phyloP scores from a whole-genome alignment of 75 land plant species.

The Selaginella tamariscina region DNA sequence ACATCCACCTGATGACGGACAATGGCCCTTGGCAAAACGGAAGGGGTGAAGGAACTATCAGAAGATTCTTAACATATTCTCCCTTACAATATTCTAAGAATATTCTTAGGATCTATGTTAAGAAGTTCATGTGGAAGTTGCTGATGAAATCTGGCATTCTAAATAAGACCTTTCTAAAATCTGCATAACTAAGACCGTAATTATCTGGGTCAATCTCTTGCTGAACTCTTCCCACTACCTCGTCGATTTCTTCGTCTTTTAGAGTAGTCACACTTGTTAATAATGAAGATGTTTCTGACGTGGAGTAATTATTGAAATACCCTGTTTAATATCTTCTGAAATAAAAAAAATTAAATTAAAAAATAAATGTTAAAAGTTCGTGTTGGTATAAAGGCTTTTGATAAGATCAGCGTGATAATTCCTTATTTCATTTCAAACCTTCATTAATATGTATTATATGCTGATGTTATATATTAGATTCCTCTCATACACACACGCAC shows the following conservation, averaged over 20 bases:
- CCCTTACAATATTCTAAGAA: not conserved
- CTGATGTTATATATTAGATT: too few species aligned
- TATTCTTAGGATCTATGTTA: not conserved
- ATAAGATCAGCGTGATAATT: not conserved
- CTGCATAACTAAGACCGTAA: slow-evolving; percentile 19
- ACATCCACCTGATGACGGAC: too few species aligned
- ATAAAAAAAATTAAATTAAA: slow-evolving; percentile 5
- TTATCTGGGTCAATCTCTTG: slow-evolving; percentile 21
- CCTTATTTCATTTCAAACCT: not conserved
- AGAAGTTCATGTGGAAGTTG: slow-evolving; percentile 23
- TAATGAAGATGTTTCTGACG: slow-evolving; percentile 8
- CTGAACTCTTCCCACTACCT: slow-evolving; percentile 14
- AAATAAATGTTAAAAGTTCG: not conserved
- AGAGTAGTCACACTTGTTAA: slow-evolving; percentile 19
- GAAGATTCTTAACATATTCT: not conserved
- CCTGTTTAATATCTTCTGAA: slow-evolving; percentile 27
- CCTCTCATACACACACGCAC: too few species aligned
- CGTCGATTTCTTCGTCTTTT: slow-evolving; percentile 19
- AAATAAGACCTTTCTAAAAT: slow-evolving; percentile 23
- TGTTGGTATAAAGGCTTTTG: not conserved
- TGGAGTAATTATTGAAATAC: slow-evolving; percentile 22
- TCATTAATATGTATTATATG: too few species aligned
- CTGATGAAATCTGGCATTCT: slow-evolving; percentile 30
- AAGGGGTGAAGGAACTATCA: not conserved
- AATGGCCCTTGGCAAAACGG: not conserved